Evolutionary conservation across 2,329 filamentous ascomycete species (phyloP), one percentile per base, ranked within the genome.

Genomic region (Xylaria sp.): DNA sequence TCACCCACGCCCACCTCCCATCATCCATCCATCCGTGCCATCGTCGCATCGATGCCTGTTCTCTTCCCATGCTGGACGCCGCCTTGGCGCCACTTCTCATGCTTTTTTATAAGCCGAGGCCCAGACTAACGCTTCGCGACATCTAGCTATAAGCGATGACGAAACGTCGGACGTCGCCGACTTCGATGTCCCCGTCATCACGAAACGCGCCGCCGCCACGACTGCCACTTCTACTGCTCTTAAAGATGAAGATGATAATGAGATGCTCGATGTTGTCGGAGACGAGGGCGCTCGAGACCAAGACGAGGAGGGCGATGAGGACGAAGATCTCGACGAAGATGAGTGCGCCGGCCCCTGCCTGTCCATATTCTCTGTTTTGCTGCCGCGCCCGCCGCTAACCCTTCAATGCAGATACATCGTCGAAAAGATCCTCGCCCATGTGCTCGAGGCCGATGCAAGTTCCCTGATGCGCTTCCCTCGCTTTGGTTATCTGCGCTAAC

Each of bases 401-500:
- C 31, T 39, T 12, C 6, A 8, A 18, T 50, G 31, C 72, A 93
- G 91, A 76, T 94, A 87, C 75, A 87, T 93, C 15, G 92, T 96
- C 4, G 92, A 95, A 77, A 87, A 88, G 74, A 94, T 96, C 73
- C 77, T 90, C 55, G 84, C 82, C 39, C 93, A 95, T 80, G 85
- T 87, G 64, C 84, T 91, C 54, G 84, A 87, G 46, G 83, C 87
- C 46, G 82, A 87, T 61, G 88, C 89, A 78, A 68, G 84, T 54
- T 34, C 28, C 28, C 28, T 76, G 15, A 46, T 23, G 15, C 37
- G 20, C 31, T 25, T 56, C 31, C 18, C 31, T n/a, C 23, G 28
- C 25, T 31, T 12, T 25, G 18, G 46, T 23, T 18, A n/a, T 63
- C 63, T 31, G 39, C 46, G 67, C 55, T 70, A 50, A 66, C 37